Conservation (phyloP, 257 asterid genomes). For the Gynochthodes officinalis region DNA sequence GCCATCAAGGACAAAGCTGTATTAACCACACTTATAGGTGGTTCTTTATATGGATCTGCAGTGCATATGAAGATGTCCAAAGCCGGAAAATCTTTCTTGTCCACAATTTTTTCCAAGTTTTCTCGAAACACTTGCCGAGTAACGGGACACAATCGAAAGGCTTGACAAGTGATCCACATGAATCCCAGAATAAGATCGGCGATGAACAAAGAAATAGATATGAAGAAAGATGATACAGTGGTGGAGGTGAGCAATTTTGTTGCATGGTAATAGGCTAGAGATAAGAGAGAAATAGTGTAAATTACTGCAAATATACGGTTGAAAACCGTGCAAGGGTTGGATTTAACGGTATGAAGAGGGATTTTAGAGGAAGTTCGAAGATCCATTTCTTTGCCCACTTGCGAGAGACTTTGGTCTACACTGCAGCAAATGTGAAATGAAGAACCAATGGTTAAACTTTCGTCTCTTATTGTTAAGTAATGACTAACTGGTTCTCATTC, state of each 20-base stretch:
- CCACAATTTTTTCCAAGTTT: constrained; percentile 15
- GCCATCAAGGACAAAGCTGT: constrained; percentile 70
- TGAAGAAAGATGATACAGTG: neutral
- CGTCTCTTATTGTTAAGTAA: no score
- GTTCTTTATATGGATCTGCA: constrained; percentile 70
- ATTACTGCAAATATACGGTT: constrained; percentile 15
- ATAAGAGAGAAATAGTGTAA: constrained; percentile 11
- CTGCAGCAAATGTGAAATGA: no score
- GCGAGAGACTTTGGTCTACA: no score
- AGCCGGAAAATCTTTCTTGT: constrained; percentile 36
- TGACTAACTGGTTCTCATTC: no score
- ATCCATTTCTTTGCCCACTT: constrained; percentile 2
- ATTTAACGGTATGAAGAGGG: constrained; percentile 8
- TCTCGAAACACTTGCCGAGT: constrained; percentile 33
- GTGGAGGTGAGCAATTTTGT: neutral
- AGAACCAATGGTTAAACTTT: no score
- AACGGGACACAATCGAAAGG: constrained; percentile 47
- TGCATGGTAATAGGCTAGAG: constrained; percentile 15
- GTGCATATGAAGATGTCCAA: constrained; percentile 67
- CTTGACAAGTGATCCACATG: constrained; percentile 58
- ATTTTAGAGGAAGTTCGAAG: neutral
- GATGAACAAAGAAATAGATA: constrained; percentile 29
- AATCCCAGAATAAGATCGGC: constrained; percentile 45
- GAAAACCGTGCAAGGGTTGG: neutral
- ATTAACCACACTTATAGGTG: constrained; percentile 55